These are phyloP conservation scores for Termitomyces titanicus DNA, from an alignment of 768 basidiomycete species.

Conservation along the genomic window DNA sequence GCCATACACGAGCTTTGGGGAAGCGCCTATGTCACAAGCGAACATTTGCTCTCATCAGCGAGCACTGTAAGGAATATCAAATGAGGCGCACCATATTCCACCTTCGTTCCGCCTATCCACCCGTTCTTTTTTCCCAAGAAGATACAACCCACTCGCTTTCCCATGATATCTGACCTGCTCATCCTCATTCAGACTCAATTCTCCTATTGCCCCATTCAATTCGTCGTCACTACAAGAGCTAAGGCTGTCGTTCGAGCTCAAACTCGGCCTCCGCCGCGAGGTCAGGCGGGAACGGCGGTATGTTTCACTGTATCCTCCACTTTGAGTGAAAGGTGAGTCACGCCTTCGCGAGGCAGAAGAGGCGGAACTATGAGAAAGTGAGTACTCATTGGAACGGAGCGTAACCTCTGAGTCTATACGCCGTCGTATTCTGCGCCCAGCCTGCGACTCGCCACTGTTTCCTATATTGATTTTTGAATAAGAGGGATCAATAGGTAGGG, in stretches of 20 bases:
- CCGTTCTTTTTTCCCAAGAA: slow-evolving; percentile 60
- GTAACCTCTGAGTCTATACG: slow-evolving; percentile 35
- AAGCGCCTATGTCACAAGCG: slow-evolving; percentile 59
- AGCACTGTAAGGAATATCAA: neutral
- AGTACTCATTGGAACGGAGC: slow-evolving; percentile 16
- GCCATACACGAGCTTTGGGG: slow-evolving; percentile 89
- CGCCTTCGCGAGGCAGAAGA: slow-evolving; percentile 18
- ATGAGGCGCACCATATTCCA: slow-evolving; percentile 64
- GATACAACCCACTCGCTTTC: slow-evolving; percentile 76
- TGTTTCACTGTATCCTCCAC: neutral
- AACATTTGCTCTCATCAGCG: neutral
- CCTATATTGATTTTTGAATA: slow-evolving; percentile 2
- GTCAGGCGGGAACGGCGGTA: neutral
- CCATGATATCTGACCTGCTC: slow-evolving; percentile 85
- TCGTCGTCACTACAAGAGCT: slow-evolving; percentile 39
- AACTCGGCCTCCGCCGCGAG: slow-evolving; percentile 23
- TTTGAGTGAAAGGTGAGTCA: slow-evolving; percentile 12
- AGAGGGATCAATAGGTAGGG: slow-evolving; percentile 16
- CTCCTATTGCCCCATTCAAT: slow-evolving; percentile 70
- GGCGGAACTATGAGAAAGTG: slow-evolving; percentile 14
- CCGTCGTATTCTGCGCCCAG: slow-evolving; percentile 45
- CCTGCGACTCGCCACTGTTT: slow-evolving; percentile 30
- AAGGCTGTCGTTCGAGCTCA: slow-evolving; percentile 27
- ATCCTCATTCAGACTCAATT: slow-evolving; percentile 85
- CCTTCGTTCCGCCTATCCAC: slow-evolving; percentile 67